phyloP scores from a whole-genome alignment of 2,329 filamentous ascomycete species.

The Penicillium rolfsii region DNA sequence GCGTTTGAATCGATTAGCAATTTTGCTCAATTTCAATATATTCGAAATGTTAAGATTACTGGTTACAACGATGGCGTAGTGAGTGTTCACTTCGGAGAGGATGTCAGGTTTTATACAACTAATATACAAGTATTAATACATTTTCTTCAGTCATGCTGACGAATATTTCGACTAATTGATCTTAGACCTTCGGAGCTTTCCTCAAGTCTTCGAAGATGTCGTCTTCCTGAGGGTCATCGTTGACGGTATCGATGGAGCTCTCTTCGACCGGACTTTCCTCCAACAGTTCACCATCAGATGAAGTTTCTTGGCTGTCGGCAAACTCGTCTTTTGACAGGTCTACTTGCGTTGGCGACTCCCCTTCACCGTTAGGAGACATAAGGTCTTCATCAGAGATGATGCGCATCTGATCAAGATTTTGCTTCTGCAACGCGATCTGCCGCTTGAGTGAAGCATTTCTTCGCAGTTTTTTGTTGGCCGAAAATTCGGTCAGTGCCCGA shows the following conservation, averaged over 20 bases:
- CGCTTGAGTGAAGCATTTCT: slow-evolving; percentile 44
- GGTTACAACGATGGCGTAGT: not conserved
- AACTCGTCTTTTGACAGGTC: slow-evolving; percentile 26
- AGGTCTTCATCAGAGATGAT: slow-evolving; percentile 30
- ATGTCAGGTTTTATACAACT: slow-evolving; percentile 24
- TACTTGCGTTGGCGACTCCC: slow-evolving; percentile 14
- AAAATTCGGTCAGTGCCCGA: slow-evolving; percentile 62
- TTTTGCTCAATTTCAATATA: not conserved
- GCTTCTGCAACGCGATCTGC: slow-evolving; percentile 44
- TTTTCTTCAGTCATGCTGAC: not conserved
- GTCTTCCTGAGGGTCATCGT: slow-evolving; percentile 1
- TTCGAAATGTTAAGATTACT: not conserved
- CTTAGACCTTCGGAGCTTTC: not conserved
- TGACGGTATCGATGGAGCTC: slow-evolving; percentile 1
- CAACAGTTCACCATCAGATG: not conserved
- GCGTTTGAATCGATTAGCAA: too few relatives aligned
- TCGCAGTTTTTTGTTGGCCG: slow-evolving; percentile 47
- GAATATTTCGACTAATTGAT: not conserved
- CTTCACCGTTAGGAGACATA: slow-evolving; percentile 16
- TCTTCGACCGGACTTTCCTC: not conserved
- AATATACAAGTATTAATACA: slow-evolving; percentile 28
- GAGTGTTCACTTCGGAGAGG: not conserved
- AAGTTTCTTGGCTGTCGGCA: slow-evolving; percentile 1
- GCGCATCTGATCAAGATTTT: slow-evolving; percentile 34
- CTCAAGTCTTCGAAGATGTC: slow-evolving; percentile 5